These are phyloP conservation scores for Aphanomyces cochlioides DNA, from an alignment of 352 stramenopile genomes.

Conservation along the genomic window DNA sequence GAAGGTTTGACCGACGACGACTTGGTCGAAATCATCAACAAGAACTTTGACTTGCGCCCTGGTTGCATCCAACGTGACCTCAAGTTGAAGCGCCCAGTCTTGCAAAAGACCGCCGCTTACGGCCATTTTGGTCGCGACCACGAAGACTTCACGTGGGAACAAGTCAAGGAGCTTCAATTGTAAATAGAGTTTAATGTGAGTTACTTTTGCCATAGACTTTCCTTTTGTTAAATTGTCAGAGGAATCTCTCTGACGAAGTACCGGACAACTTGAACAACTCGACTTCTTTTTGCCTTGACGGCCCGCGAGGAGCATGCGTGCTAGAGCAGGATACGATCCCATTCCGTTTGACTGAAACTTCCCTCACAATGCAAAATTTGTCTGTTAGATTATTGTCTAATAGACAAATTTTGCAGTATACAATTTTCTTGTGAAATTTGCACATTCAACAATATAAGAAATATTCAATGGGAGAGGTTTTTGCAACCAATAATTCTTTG, in stretches of 20 bases:
- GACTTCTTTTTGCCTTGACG: too few species aligned
- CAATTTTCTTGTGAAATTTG: background rate
- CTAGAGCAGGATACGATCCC: too few species aligned
- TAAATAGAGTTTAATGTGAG: conserved; percentile 36
- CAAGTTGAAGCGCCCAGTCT: conserved; percentile 95
- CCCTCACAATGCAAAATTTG: too few species aligned
- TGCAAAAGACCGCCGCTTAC: conserved; percentile 99
- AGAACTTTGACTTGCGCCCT: conserved; percentile 98
- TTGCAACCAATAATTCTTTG: background rate
- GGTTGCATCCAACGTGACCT: conserved; percentile 98
- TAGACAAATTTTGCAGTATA: too few species aligned
- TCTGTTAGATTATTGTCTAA: too few species aligned
- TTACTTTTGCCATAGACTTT: too few species aligned
- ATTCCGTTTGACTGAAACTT: too few species aligned
- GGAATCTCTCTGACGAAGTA: too few species aligned
- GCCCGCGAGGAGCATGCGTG: too few species aligned
- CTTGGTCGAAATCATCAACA: conserved; percentile 97
- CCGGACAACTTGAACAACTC: too few species aligned
- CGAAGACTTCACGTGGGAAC: conserved; percentile 99
- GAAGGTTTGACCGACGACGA: conserved; percentile 93
- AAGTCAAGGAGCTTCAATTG: conserved; percentile 88
- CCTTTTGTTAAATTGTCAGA: too few species aligned
- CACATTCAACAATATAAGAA: background rate
- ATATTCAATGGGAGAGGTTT: background rate
- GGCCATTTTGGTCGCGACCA: conserved; percentile 98